Percentiles rank a stretch among this genome's conserved stretches.
Conservation (phyloP, 2,329 filamentous ascomycete genomes). For the Arthrocladium fulminans region DNA sequence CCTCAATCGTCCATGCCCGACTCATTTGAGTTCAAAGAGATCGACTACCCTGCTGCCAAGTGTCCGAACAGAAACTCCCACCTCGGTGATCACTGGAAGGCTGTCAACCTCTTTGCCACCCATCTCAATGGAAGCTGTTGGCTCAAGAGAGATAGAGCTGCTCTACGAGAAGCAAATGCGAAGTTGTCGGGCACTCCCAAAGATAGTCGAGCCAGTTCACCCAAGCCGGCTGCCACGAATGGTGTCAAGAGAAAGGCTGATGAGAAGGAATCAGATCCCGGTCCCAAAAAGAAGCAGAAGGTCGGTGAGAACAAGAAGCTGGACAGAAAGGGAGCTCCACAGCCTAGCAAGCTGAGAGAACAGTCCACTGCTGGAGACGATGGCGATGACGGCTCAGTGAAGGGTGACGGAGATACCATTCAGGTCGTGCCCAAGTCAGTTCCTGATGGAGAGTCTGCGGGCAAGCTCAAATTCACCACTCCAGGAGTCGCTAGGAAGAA, state of each 20-base stretch:
- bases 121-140: slow-evolving; percentile 23
- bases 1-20: slow-evolving; percentile 21
- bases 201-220: slow-evolving; percentile 23
- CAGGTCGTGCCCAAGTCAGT: slow-evolving; percentile 18
- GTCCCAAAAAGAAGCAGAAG: slow-evolving; percentile 22
- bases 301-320: slow-evolving; percentile 13
- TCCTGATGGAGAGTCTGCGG: slow-evolving; percentile 17
- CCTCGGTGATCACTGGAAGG: slow-evolving; percentile 23
- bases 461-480: slow-evolving; percentile 21
- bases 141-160: slow-evolving; percentile 21
- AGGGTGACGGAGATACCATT: slow-evolving; percentile 19
- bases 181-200: slow-evolving; percentile 22
- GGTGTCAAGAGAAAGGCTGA: slow-evolving; percentile 22
- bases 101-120: slow-evolving; percentile 24
- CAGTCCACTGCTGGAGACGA: slow-evolving; percentile 17
- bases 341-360: slow-evolving; percentile 21
- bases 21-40: slow-evolving; percentile 23
- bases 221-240: slow-evolving; percentile 17
- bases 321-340: slow-evolving; percentile 15
- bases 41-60: slow-evolving; percentile 23
- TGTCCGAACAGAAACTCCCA: slow-evolving; percentile 24
- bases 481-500: slow-evolving; percentile 9
- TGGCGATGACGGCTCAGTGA: slow-evolving; percentile 16
- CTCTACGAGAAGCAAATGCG: slow-evolving; percentile 21
- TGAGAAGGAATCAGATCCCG: slow-evolving; percentile 12